A percentile compares a stretch with the other conserved stretches of the same genome.
phyloP scores from a whole-genome alignment of 257 asterid genomes.

The Solanum microdontum region DNA sequence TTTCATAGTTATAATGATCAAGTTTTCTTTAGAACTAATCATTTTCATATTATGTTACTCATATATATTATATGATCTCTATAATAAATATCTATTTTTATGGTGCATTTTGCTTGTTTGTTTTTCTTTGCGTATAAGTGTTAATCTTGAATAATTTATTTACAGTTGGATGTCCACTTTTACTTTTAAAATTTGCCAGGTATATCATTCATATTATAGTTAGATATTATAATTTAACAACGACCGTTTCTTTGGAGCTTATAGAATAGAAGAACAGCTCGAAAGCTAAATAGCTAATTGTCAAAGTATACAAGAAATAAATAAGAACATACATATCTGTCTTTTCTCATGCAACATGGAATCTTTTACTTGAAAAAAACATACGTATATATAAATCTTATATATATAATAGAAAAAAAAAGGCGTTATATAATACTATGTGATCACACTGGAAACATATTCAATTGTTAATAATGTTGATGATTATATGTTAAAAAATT shows the following conservation, averaged over 20 bases:
- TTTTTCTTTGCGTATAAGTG: not conserved
- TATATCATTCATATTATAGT: not conserved
- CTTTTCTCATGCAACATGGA: not conserved
- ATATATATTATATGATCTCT: not conserved
- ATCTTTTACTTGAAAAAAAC: not conserved
- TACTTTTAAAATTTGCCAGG: not conserved
- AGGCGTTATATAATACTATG: not conserved
- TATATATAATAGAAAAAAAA: not conserved
- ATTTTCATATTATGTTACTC: no score
- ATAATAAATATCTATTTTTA: not conserved
- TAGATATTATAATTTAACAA: no score
- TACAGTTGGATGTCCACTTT: not conserved
- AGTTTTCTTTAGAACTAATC: not conserved
- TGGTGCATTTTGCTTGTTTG: not conserved
- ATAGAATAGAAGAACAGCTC: not conserved
- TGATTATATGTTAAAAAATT: not conserved
- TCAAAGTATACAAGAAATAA: not conserved
- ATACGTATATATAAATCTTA: not conserved
- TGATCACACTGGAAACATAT: not conserved
- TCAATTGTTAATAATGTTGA: not conserved
- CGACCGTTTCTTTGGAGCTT: not conserved
- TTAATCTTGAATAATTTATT: not conserved
- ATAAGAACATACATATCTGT: not conserved
- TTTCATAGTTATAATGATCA: not conserved
- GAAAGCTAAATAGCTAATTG: not conserved